Percentiles rank a stretch among this genome's conserved stretches.
Conservation (phyloP, 495 filamentous ascomycete species). For the Daldinia caldariorum region DNA sequence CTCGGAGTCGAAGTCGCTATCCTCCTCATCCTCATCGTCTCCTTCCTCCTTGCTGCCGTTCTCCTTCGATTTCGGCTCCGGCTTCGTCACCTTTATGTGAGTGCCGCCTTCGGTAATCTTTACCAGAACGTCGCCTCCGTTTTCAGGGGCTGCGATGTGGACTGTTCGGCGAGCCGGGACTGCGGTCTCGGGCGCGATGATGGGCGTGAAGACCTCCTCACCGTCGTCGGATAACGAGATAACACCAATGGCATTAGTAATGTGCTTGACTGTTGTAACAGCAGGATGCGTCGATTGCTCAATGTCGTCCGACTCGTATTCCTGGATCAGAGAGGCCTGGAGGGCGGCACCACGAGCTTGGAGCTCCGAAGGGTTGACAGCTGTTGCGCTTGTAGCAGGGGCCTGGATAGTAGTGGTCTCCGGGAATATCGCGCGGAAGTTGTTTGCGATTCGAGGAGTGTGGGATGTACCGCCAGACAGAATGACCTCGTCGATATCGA, state of each 20-base stretch:
- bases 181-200: constrained; percentile 86
- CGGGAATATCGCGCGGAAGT: constrained; percentile 81
- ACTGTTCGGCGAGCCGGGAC: constrained; percentile 86
- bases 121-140: constrained; percentile 86
- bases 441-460: constrained; percentile 88
- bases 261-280: constrained; percentile 92
- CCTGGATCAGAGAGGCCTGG: constrained; percentile 90
- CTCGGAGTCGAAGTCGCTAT: constrained; percentile 75
- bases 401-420: constrained; percentile 80
- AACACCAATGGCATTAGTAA: constrained; percentile 87
- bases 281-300: constrained; percentile 94
- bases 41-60: constrained; percentile 64
- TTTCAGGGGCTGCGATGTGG: constrained; percentile 74
- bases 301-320: constrained; percentile 92
- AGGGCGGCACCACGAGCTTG: constrained; percentile 90
- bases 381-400: constrained; percentile 75
- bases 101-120: constrained; percentile 85
- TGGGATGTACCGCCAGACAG: constrained; percentile 92
- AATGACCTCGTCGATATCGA: constrained; percentile 96
- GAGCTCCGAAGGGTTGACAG: constrained; percentile 94
- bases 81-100: constrained; percentile 89
- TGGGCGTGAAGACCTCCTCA: constrained; percentile 74
- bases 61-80: constrained; percentile 77
- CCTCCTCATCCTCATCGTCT: constrained; percentile 70
- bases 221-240: constrained; percentile 71